phyloP scores from a whole-genome alignment of 2,329 filamentous ascomycete genomes.

The Pseudogymnoascus sp. region DNA sequence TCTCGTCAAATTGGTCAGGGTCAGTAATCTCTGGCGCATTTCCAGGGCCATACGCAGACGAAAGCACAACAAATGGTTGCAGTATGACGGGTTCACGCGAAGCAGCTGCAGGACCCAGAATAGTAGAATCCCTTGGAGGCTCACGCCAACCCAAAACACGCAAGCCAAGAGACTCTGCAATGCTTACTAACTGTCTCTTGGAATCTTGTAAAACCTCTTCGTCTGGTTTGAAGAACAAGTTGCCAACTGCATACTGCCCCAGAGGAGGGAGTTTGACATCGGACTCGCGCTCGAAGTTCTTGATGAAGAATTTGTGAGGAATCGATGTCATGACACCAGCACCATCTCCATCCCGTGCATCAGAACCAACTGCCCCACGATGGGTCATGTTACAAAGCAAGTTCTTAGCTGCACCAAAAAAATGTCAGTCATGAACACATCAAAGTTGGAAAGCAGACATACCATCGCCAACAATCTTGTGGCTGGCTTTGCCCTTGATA shows the following conservation, averaged over 20 bases:
- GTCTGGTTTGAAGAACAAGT: slow-evolving; percentile 98
- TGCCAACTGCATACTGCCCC: slow-evolving; percentile 94
- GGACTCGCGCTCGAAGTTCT: slow-evolving; percentile 92
- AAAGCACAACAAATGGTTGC: slow-evolving; percentile 89
- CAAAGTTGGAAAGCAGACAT: slow-evolving; percentile 30
- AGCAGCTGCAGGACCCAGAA: slow-evolving; percentile 84
- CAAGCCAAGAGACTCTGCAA: slow-evolving; percentile 79
- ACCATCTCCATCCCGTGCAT: slow-evolving; percentile 95
- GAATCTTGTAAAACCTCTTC: slow-evolving; percentile 83
- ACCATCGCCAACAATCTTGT: slow-evolving; percentile 99
- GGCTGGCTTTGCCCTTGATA: slow-evolving; percentile 94
- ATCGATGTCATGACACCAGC: slow-evolving; percentile 99
- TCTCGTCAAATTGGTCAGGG: slow-evolving; percentile 72
- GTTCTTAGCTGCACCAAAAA: slow-evolving; percentile 60
- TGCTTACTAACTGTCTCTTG: slow-evolving; percentile 86
- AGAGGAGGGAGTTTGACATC: slow-evolving; percentile 77
- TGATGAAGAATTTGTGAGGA: slow-evolving; percentile 95
- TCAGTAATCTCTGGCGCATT: slow-evolving; percentile 73
- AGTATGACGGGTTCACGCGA: slow-evolving; percentile 93
- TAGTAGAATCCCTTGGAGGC: slow-evolving; percentile 85
- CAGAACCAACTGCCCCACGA: slow-evolving; percentile 93
- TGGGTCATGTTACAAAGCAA: slow-evolving; percentile 99
- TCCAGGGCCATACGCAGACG: slow-evolving; percentile 75
- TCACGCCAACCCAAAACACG: slow-evolving; percentile 94
- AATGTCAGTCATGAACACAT: slow-evolving; percentile 27